Evolutionary conservation across 768 basidiomycete genomes (phyloP).

Genomic region (Suillus cothurnatus): DNA sequence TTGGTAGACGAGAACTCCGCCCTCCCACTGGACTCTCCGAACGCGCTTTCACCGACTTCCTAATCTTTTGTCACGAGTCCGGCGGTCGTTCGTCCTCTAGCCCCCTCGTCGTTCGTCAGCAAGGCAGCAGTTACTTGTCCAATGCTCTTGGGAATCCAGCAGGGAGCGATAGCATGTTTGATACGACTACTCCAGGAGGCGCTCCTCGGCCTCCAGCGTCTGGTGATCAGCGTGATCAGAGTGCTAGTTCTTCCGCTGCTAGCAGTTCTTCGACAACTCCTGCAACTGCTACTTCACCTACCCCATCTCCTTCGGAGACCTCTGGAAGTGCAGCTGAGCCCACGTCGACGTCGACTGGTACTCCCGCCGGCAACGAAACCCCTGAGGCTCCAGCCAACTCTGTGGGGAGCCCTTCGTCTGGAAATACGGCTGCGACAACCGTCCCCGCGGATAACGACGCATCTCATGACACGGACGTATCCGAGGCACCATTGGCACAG

Average conservation of each 20-base stretch:
- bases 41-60: constrained; percentile 27
- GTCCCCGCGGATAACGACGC: background rate
- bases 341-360: background rate
- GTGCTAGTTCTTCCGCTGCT: background rate
- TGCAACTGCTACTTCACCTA: constrained; percentile 1
- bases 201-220: background rate
- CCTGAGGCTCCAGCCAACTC: background rate
- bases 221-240: background rate
- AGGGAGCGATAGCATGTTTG: background rate
- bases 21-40: constrained; percentile 27
- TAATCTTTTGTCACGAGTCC: constrained; percentile 28
- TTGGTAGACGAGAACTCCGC: constrained; percentile 18
- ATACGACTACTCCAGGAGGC: background rate
- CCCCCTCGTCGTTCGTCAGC: constrained; percentile 26
- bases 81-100: constrained; percentile 10
- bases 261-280: background rate
- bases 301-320: background rate
- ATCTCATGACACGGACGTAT: background rate
- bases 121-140: constrained; percentile 14
- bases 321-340: background rate
- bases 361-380: background rate
- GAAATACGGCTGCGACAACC: background rate
- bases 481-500: background rate
- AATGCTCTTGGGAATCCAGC: background rate
- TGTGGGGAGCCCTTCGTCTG: background rate